Percentiles rank a stretch among this genome's conserved stretches.
Evolutionary conservation across 2,329 filamentous ascomycete species (phyloP).

Genomic region (Orbilia blumenaviensis): DNA sequence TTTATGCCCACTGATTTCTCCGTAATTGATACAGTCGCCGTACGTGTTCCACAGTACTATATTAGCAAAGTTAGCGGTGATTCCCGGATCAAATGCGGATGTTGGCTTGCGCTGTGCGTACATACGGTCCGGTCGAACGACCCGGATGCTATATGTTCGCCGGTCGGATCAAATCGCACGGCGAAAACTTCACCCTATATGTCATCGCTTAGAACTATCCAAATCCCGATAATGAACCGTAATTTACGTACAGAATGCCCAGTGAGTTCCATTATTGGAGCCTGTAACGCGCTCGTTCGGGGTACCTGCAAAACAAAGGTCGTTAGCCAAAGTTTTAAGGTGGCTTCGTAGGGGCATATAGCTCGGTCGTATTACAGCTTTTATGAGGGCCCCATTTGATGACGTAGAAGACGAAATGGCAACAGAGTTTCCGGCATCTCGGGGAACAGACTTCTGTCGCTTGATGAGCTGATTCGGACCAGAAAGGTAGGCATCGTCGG

Average conservation of each 20-base stretch:
- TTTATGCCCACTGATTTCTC: slow-evolving; percentile 85
- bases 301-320: slow-evolving; percentile 68
- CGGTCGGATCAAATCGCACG: slow-evolving; percentile 86
- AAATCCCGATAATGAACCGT: not conserved
- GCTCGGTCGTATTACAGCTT: slow-evolving; percentile 68
- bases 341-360: slow-evolving; percentile 56
- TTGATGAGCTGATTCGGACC: slow-evolving; percentile 83
- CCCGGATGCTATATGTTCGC: slow-evolving; percentile 88
- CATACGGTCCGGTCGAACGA: slow-evolving; percentile 93
- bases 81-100: not conserved
- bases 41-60: slow-evolving; percentile 92
- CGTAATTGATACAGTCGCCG: slow-evolving; percentile 93
- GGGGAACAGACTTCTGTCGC: slow-evolving; percentile 77
- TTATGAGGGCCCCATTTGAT: slow-evolving; percentile 71
- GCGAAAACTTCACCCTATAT: slow-evolving; percentile 83
- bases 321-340: slow-evolving; percentile 59
- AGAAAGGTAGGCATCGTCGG: slow-evolving; percentile 73
- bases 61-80: slow-evolving; percentile 3
- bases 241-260: slow-evolving; percentile 62
- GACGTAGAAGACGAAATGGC: slow-evolving; percentile 68
- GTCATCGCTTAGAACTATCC: slow-evolving; percentile 35
- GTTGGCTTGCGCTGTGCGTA: slow-evolving; percentile 63
- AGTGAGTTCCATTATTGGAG: slow-evolving; percentile 91
- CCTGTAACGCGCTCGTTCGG: slow-evolving; percentile 82
- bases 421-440: slow-evolving; percentile 67